Evolutionary conservation across 768 basidiomycete species (phyloP), one percentile per base, ranked within the genome.

Genomic region (Hericium alpestre): DNA sequence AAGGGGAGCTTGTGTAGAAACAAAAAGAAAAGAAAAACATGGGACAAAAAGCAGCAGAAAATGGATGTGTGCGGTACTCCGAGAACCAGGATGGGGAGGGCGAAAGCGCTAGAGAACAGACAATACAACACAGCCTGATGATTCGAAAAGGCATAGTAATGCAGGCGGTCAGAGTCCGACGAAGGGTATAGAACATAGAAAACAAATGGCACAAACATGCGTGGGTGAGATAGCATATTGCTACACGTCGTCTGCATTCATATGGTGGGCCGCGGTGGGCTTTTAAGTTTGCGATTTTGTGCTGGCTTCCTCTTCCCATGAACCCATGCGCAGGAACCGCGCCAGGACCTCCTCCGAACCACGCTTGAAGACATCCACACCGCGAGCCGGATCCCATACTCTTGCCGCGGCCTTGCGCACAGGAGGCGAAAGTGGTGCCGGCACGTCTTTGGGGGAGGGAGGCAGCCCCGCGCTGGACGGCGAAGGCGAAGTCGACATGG

Each of bases 321-420:
- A 80, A 20, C 85, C 82, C 79, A 86, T 84, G 65, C 81, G 86
- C 73, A 93, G 72, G 70, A 94, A 93, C 51, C 87, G 76, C 10
- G 87, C 81, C 27, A 94, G 75, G 23, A 93, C 90, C 64, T 93
- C 87, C 68, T 94, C 91, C 2, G 90, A 92, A 13, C 86, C 86
- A 53, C 81, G 81, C 69, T 92, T 93, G 72, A 93, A 92, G 41
- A 87, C 64, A 58, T 94, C 92, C 2, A 93, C 83, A 47, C 85
- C 86, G 20, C 91, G 83, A 10, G 84, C 83, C 16, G 92, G 92
- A 66, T 93, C 91, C 83, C 87, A 95, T 4, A 87, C 84, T 20
- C 90, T 79, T 2, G 77, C 79, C 20, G 77, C 66, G 22, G 59
- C 75, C 63, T 78, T 81, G 40, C 68, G 70, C 18, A 32, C 51